A percentile compares a stretch with the other conserved stretches of the same genome.
Evolutionary conservation across 2,329 filamentous ascomycete species (phyloP).

Genomic region (Xylaria sp.): DNA sequence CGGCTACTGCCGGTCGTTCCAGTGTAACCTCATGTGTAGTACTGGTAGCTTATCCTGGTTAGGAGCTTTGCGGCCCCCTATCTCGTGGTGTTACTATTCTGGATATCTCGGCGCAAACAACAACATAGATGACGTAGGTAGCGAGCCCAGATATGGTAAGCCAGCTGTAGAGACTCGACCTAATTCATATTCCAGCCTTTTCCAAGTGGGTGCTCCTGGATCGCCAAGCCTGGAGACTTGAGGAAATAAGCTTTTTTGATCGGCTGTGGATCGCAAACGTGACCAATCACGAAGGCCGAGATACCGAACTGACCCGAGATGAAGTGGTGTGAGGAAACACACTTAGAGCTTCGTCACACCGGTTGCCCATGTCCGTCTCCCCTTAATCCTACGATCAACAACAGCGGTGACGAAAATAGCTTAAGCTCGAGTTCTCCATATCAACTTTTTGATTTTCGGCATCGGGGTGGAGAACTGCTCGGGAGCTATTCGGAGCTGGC

Average conservation of each 20-base stretch:
- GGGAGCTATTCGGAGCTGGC: not conserved
- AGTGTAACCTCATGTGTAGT: conserved; percentile 6
- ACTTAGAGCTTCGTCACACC: conserved; percentile 7
- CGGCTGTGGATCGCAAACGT: not conserved
- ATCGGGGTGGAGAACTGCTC: conserved; percentile 4
- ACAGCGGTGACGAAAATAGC: conserved; percentile 16
- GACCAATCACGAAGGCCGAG: conserved; percentile 28
- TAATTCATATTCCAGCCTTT: not conserved
- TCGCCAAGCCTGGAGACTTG: not conserved
- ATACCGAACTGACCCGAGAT: conserved; percentile 34
- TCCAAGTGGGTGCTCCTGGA: not conserved
- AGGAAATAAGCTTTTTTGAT: conserved; percentile 4
- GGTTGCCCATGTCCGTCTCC: not conserved
- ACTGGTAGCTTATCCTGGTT: not conserved
- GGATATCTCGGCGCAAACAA: not conserved
- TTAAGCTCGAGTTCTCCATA: not conserved
- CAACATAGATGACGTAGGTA: not conserved
- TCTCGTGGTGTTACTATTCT: not conserved
- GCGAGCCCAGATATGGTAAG: not conserved
- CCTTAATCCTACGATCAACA: conserved; percentile 9
- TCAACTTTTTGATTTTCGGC: not conserved
- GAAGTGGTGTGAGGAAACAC: not conserved
- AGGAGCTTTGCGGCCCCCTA: not conserved
- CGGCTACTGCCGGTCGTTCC: not conserved
- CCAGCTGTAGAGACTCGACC: too few relatives aligned